Percentiles rank a stretch among this genome's conserved stretches.
phyloP scores from a whole-genome alignment of 2,329 filamentous ascomycete species.

The Talaromyces islandicus region DNA sequence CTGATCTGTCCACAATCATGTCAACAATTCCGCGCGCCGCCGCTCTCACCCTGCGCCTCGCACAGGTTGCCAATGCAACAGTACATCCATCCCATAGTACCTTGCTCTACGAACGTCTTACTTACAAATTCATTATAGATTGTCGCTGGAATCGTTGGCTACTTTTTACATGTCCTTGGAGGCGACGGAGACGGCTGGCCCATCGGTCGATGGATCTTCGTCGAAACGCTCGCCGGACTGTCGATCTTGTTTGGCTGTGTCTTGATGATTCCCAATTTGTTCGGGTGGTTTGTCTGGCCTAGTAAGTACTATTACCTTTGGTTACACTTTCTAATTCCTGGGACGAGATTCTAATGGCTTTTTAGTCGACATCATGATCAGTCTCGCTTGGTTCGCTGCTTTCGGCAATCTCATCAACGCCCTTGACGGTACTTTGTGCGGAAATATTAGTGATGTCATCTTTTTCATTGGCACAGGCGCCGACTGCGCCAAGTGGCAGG shows the following conservation, averaged over 20 bases:
- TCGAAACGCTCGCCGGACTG: slow-evolving; percentile 66
- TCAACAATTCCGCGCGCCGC: neutral
- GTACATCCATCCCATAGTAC: slow-evolving; percentile 37
- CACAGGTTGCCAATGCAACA: slow-evolving; percentile 61
- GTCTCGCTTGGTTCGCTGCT: slow-evolving; percentile 62
- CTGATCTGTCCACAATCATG: neutral
- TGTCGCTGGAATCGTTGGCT: slow-evolving; percentile 62
- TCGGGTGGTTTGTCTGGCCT: slow-evolving; percentile 63
- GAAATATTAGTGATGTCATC: slow-evolving; percentile 42
- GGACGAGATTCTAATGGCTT: neutral
- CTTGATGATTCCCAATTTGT: slow-evolving; percentile 66
- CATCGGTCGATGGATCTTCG: slow-evolving; percentile 66
- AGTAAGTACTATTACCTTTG: slow-evolving; percentile 19
- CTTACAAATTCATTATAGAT: slow-evolving; percentile 24
- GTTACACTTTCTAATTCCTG: neutral
- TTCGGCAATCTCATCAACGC: slow-evolving; percentile 62
- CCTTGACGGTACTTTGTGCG: slow-evolving; percentile 47
- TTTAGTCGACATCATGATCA: slow-evolving; percentile 61
- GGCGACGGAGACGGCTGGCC: slow-evolving; percentile 46
- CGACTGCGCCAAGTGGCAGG: slow-evolving; percentile 64
- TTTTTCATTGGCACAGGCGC: slow-evolving; percentile 41
- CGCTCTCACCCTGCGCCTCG: neutral
- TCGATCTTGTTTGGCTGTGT: slow-evolving; percentile 62
- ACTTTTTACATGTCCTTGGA: slow-evolving; percentile 52
- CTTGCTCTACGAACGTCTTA: slow-evolving; percentile 16